Conservation (phyloP, 768 basidiomycete species). For the Auriscalpium vulgare region DNA sequence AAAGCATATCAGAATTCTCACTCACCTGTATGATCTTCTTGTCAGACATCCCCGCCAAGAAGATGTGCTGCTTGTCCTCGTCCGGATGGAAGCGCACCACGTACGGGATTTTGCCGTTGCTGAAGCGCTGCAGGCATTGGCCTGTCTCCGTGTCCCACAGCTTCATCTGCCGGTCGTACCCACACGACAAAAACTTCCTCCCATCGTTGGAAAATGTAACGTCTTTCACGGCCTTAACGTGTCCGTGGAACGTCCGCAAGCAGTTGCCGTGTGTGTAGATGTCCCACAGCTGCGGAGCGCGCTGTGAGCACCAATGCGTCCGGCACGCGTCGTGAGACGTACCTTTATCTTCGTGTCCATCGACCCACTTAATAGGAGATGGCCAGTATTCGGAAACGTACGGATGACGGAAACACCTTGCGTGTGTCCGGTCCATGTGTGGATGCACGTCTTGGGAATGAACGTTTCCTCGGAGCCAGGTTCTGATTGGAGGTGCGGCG, state of each 20-base stretch:
- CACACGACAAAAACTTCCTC: slow-evolving; percentile 80
- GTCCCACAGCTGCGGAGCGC: slow-evolving; percentile 76
- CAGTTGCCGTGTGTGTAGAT: slow-evolving; percentile 96
- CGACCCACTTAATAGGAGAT: slow-evolving; percentile 86
- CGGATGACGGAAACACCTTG: slow-evolving; percentile 92
- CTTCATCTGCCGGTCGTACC: slow-evolving; percentile 96
- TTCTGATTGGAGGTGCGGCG: slow-evolving; percentile 75
- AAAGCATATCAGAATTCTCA: not conserved
- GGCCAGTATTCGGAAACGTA: slow-evolving; percentile 87
- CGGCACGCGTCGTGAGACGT: slow-evolving; percentile 11
- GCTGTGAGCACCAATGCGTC: too few species aligned
- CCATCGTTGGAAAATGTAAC: slow-evolving; percentile 94
- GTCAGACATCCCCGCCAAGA: slow-evolving; percentile 97
- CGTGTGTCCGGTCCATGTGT: slow-evolving; percentile 98
- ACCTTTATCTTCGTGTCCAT: slow-evolving; percentile 99
- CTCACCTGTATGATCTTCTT: slow-evolving; percentile 97
- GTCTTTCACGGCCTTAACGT: slow-evolving; percentile 94
- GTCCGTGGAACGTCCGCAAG: slow-evolving; percentile 93
- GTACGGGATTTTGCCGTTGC: slow-evolving; percentile 96
- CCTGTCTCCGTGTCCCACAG: slow-evolving; percentile 99
- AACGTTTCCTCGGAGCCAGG: slow-evolving; percentile 84
- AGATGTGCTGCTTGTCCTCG: slow-evolving; percentile 90
- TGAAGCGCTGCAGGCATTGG: slow-evolving; percentile 93
- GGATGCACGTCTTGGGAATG: slow-evolving; percentile 90
- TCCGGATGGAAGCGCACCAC: slow-evolving; percentile 95